Base-by-base conservation (phyloP, 1,139 yeast genomes). In the Pichia sp. region DNA sequence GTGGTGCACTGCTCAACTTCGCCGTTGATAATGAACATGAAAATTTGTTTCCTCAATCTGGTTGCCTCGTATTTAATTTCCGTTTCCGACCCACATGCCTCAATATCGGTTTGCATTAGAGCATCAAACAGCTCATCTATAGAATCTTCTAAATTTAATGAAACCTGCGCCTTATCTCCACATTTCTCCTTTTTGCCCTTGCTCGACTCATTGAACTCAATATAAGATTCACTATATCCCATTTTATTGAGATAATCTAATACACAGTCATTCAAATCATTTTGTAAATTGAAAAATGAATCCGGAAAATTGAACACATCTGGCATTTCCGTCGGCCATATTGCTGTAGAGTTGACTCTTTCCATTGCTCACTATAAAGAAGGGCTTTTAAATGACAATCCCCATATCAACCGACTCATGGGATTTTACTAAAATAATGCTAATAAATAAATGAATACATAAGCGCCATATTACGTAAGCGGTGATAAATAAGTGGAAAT, bases 1-100 rank as follows among this genome's bases (percentile, higher is more conserved):
- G 62, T 59, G 4, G 78, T 73, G 0, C 79, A 78, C 23, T 62
- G 61, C 5, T 73, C 68, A 2, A 78, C 69, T 27, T 68, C 61
- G 0, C 85, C 85, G 36, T 65, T 63, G 33, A 78, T 58, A 27
- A 80, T 73, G 37, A 68, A 58, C 41, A 61, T 50, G 55, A 77
- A 77, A 45, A 79, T 74, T 45, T 67, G 67, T 46, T 68, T 70
- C 27, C 86, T 58, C 23, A 16, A 16, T 16, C 23, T 16, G 23
- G 23, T 16, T 16, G 23, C 23, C 23, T 16, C 23, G 23, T 16
- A 16, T 16, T 16, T 16, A 16, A 16, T 16, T 16, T 16, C 23
- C 23, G 23, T 16, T 16, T 16, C 23, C 23, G 23, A 16, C 2
- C 23, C 23, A 16, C 23, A 16, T 16, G 23, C 23, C 23, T 16